phyloP scores from a whole-genome alignment of 352 stramenopile species.

The Globisporangium okanoganense region DNA sequence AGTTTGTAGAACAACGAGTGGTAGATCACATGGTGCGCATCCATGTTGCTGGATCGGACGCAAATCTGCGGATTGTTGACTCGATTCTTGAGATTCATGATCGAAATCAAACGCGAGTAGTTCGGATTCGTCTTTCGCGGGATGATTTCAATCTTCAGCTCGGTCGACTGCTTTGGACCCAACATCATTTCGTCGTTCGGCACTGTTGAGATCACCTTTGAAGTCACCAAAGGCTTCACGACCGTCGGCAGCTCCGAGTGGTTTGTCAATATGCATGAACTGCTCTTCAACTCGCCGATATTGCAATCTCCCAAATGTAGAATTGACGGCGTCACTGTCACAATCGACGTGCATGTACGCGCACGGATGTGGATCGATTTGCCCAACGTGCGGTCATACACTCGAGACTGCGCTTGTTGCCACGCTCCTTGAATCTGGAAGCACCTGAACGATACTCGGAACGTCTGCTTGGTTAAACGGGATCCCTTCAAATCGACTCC shows the following conservation, averaged over 20 bases:
- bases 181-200: conserved; percentile 87
- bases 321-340: conserved; percentile 82
- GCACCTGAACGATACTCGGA: conserved; percentile 84
- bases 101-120: conserved; percentile 83
- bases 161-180: conserved; percentile 81
- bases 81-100: conserved; percentile 88
- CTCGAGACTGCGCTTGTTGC: conserved; percentile 81
- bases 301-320: conserved; percentile 87
- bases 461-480: conserved; percentile 83
- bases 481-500: conserved; percentile 74
- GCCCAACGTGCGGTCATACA: conserved; percentile 82
- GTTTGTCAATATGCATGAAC: conserved; percentile 85
- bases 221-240: conserved; percentile 84
- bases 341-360: conserved; percentile 83
- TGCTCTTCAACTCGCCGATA: conserved; percentile 87
- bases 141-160: conserved; percentile 90
- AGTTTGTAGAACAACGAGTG: conserved; percentile 90
- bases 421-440: conserved; percentile 84
- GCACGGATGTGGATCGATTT: conserved; percentile 86
- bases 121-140: conserved; percentile 88
- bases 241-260: conserved; percentile 85
- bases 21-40: conserved; percentile 89
- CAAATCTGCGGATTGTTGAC: conserved; percentile 83
- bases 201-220: conserved; percentile 87
- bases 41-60: conserved; percentile 89